phyloP scores from a whole-genome alignment of 805 yeast species.

The Yueomyces sp. region DNA sequence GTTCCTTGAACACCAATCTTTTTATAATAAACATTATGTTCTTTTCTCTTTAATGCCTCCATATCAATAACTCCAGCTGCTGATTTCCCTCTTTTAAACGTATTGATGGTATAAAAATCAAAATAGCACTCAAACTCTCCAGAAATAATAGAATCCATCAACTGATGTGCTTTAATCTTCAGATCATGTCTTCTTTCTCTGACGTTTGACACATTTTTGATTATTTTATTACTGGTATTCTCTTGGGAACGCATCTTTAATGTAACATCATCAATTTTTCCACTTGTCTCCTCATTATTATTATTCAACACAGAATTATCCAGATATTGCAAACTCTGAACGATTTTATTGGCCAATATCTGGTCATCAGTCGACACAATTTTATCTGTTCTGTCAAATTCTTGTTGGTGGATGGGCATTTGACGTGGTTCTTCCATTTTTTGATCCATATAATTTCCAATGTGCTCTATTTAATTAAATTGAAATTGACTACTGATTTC shows the following conservation, averaged over 20 bases:
- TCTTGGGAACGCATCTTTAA: background rate
- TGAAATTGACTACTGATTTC: no score
- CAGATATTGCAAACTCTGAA: no score
- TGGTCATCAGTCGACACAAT: no score
- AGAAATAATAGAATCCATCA: constrained; percentile 9
- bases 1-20: constrained; percentile 4
- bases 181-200: constrained; percentile 1
- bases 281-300: background rate
- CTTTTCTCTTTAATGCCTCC: constrained; percentile 15
- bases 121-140: constrained; percentile 24
- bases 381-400: no score
- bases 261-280: background rate
- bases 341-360: no score
- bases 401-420: no score
- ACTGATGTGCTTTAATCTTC: constrained; percentile 3
- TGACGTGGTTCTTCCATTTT: no score
- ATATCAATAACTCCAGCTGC: constrained; percentile 23
- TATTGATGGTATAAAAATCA: constrained; percentile 17
- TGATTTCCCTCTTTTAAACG: constrained; percentile 20
- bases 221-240: background rate
- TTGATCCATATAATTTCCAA: no score
- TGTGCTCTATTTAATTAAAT: no score
- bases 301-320: no score
- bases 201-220: background rate
- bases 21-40: constrained; percentile 16